phyloP scores from a whole-genome alignment of 192 early-diverging fungal genomes.

The Allomyces arbusculus region DNA sequence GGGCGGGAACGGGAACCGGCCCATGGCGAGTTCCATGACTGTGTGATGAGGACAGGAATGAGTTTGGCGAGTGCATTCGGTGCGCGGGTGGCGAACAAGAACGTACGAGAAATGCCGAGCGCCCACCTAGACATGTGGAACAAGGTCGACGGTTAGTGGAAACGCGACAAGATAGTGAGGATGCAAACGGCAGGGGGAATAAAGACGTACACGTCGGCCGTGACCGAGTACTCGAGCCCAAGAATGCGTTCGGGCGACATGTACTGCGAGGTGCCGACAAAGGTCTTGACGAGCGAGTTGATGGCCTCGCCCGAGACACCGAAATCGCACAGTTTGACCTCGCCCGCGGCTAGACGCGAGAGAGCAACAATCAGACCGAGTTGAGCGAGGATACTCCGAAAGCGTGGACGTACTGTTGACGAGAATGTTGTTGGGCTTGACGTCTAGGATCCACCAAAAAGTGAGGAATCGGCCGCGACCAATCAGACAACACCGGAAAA shows the following conservation, averaged over 20 bases:
- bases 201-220: conserved; percentile 78
- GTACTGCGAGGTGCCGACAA: conserved; percentile 66
- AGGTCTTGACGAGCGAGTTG: conserved; percentile 63
- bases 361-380: too few species aligned
- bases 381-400: too few species aligned
- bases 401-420: conserved; percentile 29
- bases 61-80: too few species aligned
- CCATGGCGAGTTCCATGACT: conserved; percentile 58
- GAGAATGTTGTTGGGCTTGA: conserved; percentile 70
- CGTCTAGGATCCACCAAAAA: too few species aligned
- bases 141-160: too few species aligned
- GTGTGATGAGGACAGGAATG: conserved; percentile 10
- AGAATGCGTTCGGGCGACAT: conserved; percentile 71
- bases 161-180: too few species aligned
- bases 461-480: too few species aligned
- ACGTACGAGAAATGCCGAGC: conserved; percentile 33
- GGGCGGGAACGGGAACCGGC: conserved; percentile 47
- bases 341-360: conserved; percentile 24
- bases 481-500: too few species aligned
- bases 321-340: conserved; percentile 69
- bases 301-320: conserved; percentile 79
- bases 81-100: too few species aligned
- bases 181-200: conserved; percentile 20
- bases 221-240: conserved; percentile 54
- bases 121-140: conserved; percentile 22